Evolutionary conservation across 2,329 filamentous ascomycete genomes (phyloP), one percentile per base, ranked within the genome.

Genomic region (Xylaria sp.): DNA sequence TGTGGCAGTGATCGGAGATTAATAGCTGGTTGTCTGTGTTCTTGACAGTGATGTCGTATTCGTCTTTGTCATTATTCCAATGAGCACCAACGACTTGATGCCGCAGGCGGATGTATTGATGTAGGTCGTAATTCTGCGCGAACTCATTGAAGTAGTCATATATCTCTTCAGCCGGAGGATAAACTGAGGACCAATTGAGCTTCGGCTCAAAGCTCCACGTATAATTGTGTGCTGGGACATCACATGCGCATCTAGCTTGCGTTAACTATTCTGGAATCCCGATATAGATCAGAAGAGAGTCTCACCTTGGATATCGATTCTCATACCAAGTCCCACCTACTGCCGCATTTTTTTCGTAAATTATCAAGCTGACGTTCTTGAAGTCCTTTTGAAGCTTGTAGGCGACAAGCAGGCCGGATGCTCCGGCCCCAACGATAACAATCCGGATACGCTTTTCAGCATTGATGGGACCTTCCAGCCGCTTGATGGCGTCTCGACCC

Each of bases 141-240:
- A 71, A 67, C 5, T 43, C 48, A 1, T 68, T n/a, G 5, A 71
- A 69, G 28, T 73, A 73, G 1, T 63, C 58, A 7, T 66, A 60
- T 28, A 66, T 66, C 58, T 72, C 70, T 48, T 75, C 76, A 1
- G 80, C 80, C 61, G 79, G 75, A 0, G 83, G 78, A 68, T 85
- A 86, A 0, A 82, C 78, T 3, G 79, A 79, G 0, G 81, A 80
- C 79, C 80, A 84, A 57, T 82, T 78, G 23, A 77, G 73, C 61
- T 83, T 83, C 1, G 82, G 83, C 71, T 85, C 83, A 62, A 85
- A 86, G 8, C 80, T 82, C 78, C 80, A 86, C 0, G 82, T 84
- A 77, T 87, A 87, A 71, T 84, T 85, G 73, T 86, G 85, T 0
- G 84, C 80, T 1, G 84, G 85, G 0, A 87, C 81, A 64, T 88